Conservation (phyloP, 768 basidiomycete genomes). For the Epithele typhae region DNA sequence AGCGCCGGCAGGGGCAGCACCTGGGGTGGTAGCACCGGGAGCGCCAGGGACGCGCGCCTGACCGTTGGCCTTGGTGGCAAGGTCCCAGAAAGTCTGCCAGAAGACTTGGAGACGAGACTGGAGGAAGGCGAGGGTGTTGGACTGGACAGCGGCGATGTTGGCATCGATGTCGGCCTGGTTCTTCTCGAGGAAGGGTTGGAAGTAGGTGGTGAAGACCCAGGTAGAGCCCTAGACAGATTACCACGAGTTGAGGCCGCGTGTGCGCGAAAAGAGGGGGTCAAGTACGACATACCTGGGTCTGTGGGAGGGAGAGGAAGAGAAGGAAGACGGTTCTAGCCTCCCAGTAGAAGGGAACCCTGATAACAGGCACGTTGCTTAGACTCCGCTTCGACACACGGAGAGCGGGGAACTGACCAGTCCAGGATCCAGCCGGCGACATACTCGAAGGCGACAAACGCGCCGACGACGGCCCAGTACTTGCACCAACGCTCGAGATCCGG, state of each 20-base stretch:
- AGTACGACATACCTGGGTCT: conserved; percentile 47
- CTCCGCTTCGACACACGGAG: neutral
- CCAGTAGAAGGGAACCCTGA: conserved; percentile 76
- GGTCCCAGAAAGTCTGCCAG: conserved; percentile 42
- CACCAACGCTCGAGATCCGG: conserved; percentile 52
- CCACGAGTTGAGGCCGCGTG: neutral
- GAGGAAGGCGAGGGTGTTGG: conserved; percentile 50
- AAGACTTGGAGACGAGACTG: conserved; percentile 45
- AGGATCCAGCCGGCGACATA: conserved; percentile 60
- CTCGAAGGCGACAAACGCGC: conserved; percentile 56
- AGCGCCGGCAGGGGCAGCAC: conserved; percentile 16
- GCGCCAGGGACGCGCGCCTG: conserved; percentile 6
- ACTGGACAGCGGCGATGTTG: conserved; percentile 50
- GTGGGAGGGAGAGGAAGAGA: conserved; percentile 64
- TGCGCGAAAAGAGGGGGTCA: neutral
- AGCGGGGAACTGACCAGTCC: conserved; percentile 46
- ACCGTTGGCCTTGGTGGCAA: conserved; percentile 36
- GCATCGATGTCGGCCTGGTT: conserved; percentile 62
- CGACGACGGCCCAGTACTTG: conserved; percentile 64
- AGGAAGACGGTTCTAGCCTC: conserved; percentile 66
- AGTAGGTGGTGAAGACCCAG: conserved; percentile 55
- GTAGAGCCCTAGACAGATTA: conserved; percentile 52
- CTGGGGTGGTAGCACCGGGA: conserved; percentile 7
- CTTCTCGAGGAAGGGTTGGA: conserved; percentile 55
- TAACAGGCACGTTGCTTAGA: neutral